Evolutionary conservation across 192 early-diverging fungal genomes (phyloP), one percentile per base, ranked within the genome.

Genomic region (Chytriomyces hyalinus): DNA sequence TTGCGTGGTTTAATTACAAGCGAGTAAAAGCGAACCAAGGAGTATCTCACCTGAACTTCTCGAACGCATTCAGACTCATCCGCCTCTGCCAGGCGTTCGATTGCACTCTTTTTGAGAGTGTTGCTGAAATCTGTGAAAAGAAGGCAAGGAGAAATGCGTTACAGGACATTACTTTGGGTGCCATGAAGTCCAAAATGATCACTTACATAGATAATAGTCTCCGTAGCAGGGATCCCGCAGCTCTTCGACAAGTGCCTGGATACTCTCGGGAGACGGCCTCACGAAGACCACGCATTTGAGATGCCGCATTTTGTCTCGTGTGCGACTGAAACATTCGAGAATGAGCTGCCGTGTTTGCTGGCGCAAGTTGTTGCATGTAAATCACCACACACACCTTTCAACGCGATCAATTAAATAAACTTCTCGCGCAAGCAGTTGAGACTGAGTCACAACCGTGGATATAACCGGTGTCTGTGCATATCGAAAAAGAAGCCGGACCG

Each of bases 221-320:
- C 94, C 95, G 84, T 97, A 99, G 49, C 91, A 89, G 6, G 98
- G 98, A 24, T 93, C 92, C 60, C 93, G 81, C 36, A 99, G 87
- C 83, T 99, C 98, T 65, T 96, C 93, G 15, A 96, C 87, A 66
- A 99, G 80, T 36, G 87, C 90, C 80, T 94, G 94, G 24, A 98
- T 85, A 5, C 93, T 93, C 51, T 95, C 91, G 7, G 87, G 83
- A 0, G 96, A 94, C 0, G 97, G 96, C 59, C 98, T 79, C 13
- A 94, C 77, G 83, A 98, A 99, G 76, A 92, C 94, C 47, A 99
- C 84, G 75, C 97, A 98, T 80, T 97, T 97, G 49, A 99, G 76
- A 81, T 99, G 98, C 45, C 90, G 90, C 94, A 99, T 96, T 80
- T 90, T 92, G 68, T 98, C 97, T 28, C 95, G 84, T 8, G 90